Evolutionary conservation across 192 early-diverging fungal genomes (phyloP).

Genomic region (Chytriomyces sp.): DNA sequence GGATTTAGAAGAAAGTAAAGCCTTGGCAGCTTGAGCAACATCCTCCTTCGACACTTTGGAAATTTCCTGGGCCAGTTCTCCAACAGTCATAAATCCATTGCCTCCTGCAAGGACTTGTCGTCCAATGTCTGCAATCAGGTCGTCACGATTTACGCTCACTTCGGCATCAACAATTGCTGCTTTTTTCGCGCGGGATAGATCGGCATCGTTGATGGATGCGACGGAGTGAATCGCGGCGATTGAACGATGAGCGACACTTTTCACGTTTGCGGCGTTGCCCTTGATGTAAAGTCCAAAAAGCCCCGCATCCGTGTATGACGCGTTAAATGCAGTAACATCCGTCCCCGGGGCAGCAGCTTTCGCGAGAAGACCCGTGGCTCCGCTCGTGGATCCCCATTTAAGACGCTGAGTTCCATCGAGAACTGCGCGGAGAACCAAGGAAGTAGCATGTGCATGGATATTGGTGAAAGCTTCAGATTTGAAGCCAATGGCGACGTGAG

Average conservation of each 20-base stretch:
- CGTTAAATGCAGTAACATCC: constrained; percentile 71
- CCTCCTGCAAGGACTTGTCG: constrained; percentile 32
- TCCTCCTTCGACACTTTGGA: constrained; percentile 64
- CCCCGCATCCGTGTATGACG: constrained; percentile 88
- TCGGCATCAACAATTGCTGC: constrained; percentile 56
- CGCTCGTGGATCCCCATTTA: constrained; percentile 52
- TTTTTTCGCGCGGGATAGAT: constrained; percentile 54
- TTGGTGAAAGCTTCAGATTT: constrained; percentile 65
- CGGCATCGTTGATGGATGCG: constrained; percentile 39
- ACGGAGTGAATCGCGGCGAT: constrained; percentile 52
- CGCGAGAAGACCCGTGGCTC: constrained; percentile 62
- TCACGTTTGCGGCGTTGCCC: constrained; percentile 46
- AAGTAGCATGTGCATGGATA: constrained; percentile 62
- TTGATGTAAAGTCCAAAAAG: constrained; percentile 84
- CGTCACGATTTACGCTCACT: constrained; percentile 34
- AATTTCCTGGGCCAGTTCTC: constrained; percentile 65
- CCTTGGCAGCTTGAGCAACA: constrained; percentile 64
- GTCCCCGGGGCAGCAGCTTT: constrained; percentile 65
- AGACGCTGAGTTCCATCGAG: constrained; percentile 50
- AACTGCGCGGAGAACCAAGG: constrained; percentile 58
- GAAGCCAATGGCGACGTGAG: constrained; percentile 86
- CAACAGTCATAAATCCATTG: constrained; percentile 43
- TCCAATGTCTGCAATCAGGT: constrained; percentile 40
- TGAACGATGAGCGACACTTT: constrained; percentile 41
- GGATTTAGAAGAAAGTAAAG: constrained; percentile 69